Evolutionary conservation across 768 basidiomycete genomes (phyloP), one percentile per base, ranked within the genome.

Genomic region (Termitomyces sp.): DNA sequence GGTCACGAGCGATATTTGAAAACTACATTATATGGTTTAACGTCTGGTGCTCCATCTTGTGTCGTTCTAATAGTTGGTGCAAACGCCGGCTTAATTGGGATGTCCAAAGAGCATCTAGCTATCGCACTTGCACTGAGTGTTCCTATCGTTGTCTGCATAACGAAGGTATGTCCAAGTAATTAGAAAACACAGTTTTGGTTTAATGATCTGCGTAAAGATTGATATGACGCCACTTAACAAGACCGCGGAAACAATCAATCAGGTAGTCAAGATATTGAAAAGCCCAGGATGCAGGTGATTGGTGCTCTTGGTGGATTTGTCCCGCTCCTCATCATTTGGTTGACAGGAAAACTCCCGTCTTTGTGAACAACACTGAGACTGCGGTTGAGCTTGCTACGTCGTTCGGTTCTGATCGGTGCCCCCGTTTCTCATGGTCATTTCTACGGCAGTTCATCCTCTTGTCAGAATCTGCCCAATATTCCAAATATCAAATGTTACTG

Each of bases 141-240:
- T 1, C 97, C 97, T 3, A 88, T 99, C 22, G 86, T 94, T 11
- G 91, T 96, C 48, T 94, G 94, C 72, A 89, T 98, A 60, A 98
- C 96, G 4, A 98, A 98, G 84, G 93, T 91, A 62, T 50, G 72
- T 49, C 35, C 39, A 4, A 9, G 40, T 13, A 13, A 28, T 12
- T 2, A 7, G 4, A 40, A 8, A 11, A 16, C 12, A 6, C 13
- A 32, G 50, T 46, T 20, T 40, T 59, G 11, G 13, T 35, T n/a
- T 45, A n/a, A 40, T 46, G 12, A 55, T 50, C 22, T 13, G 56
- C 18, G 24, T 58, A 18, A 51, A 90, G 94, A 91, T 97, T 68
- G 97, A 98, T 72, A 98, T 97, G 96, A 98, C 96, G 0, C 97
- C 97, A 6, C 82, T 89, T 12, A 92, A 96, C 64, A 88, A 96